Conservation (phyloP, 2,329 filamentous ascomycete species). For the Aspergillaceae sp. region DNA sequence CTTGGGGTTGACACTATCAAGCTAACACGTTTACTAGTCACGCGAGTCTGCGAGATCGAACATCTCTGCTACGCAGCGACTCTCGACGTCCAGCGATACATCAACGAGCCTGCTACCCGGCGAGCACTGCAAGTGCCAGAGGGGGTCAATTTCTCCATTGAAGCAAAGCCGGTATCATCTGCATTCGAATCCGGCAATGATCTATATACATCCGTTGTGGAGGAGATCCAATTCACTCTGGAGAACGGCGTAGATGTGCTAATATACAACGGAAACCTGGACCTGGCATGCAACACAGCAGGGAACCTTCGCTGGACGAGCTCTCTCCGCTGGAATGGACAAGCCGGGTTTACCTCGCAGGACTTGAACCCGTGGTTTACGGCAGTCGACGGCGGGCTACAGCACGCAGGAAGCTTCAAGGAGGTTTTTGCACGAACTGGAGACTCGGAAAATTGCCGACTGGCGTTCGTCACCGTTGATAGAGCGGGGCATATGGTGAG, state of each 20-base stretch:
- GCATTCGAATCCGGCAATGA: constrained; percentile 10
- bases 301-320: constrained; percentile 16
- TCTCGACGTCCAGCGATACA: constrained; percentile 10
- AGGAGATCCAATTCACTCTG: constrained; percentile 10
- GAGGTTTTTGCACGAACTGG: constrained; percentile 2
- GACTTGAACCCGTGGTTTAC: constrained; percentile 11
- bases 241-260: constrained; percentile 12
- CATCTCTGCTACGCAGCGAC: constrained; percentile 13
- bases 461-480: constrained; percentile 11
- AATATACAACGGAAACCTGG: constrained; percentile 18
- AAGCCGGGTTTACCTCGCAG: constrained; percentile 13
- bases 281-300: constrained; percentile 20
- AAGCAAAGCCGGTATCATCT: constrained; percentile 3
- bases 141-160: constrained; percentile 7
- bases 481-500: constrained; percentile 9
- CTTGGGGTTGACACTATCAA: no score
- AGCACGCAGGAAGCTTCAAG: constrained; percentile 3
- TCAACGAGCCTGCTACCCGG: constrained; percentile 12
- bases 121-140: constrained; percentile 9
- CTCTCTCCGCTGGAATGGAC: constrained; percentile 17
- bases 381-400: constrained; percentile 4
- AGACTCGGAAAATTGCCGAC: background rate
- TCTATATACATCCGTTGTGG: constrained; percentile 2
- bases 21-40: constrained; percentile 7
- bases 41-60: constrained; percentile 11